Percentiles rank a stretch among this genome's conserved stretches.
Evolutionary conservation across 805 yeast species (phyloP).

Genomic region (Zygoascus tannicola): DNA sequence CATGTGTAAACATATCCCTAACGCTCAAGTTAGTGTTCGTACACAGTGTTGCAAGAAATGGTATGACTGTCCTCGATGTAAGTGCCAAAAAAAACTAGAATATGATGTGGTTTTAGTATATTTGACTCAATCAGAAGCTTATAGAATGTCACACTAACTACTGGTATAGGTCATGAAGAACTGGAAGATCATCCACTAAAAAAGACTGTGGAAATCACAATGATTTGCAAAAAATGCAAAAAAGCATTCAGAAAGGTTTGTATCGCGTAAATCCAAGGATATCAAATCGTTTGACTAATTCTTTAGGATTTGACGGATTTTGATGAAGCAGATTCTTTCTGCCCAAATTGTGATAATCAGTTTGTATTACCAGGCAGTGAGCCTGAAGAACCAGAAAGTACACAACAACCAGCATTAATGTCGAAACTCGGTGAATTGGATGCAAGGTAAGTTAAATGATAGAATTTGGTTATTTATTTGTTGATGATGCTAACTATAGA

Average conservation of each 20-base stretch:
- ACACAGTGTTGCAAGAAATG: constrained; percentile 27
- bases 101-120: not conserved
- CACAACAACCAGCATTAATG: constrained; percentile 8
- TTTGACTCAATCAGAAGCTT: not conserved
- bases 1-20: constrained; percentile 26
- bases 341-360: constrained; percentile 29
- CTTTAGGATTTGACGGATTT: constrained; percentile 24
- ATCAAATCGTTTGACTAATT: constrained; percentile 7
- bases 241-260: constrained; percentile 26
- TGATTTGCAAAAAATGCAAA: constrained; percentile 27
- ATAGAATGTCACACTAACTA: not conserved
- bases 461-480: constrained; percentile 1
- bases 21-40: constrained; percentile 29
- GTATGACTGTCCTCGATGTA: constrained; percentile 29
- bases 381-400: constrained; percentile 3
- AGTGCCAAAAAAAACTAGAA: too few species aligned
- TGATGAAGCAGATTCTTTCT: constrained; percentile 28
- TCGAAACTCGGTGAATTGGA: constrained; percentile 14
- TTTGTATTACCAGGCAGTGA: constrained; percentile 20
- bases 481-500: constrained; percentile 7
- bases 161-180: constrained; percentile 21
- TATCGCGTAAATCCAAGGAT: too few species aligned
- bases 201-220: constrained; percentile 25
- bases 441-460: constrained; percentile 11
- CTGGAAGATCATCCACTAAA: constrained; percentile 24